Base-by-base conservation (phyloP, 148 eudicot species). In the Vaccinium myrtillus region DNA sequence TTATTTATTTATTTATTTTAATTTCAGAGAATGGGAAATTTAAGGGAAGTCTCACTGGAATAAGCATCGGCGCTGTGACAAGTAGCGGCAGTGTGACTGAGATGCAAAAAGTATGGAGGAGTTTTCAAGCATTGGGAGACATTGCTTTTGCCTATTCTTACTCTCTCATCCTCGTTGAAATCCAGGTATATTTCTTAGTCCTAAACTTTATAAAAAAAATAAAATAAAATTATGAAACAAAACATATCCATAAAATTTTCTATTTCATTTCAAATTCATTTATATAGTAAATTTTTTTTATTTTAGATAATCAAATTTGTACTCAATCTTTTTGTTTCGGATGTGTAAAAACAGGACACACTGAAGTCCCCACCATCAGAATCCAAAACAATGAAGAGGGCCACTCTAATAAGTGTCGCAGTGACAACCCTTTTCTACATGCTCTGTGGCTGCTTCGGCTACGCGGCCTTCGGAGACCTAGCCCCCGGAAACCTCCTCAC, bases 401-500 rank as follows among this genome's bases (percentile, higher is more conserved):
- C 92, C 21, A 80, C 90, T 0, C 21, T 81, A 6, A 69, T 90
- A 27, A 90, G 92, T 51, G 87, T 90, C 1, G 27, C 85, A 6
- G 86, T 88, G 12, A 90, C 92, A 10, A 90, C 92, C 25, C 12
- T 90, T 7, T 90, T 90, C 84, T 90, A 90, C 86, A 85, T 90
- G 86, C 84, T 85, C 18, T 88, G 92, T 58, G 92, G 92, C n/a
- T 86, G 90, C 87, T 77, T 90, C 9, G 92, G 90, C 53, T 90
- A 90, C 50, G 92, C 92, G 0, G 90, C 92, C 3, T 90, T 90
- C 19, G 92, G 92, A 13, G 89, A 90, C 78, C 14, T 43, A 2
- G 73, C 92, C 14, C 90, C 92, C 6, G 90, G 90, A 19, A 90
- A 90, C 87, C 89, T 90, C 76, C 89, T 90, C 49, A 90, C 90